Evolutionary conservation across 768 basidiomycete species (phyloP).

Genomic region (Tylopilus rubrobrunneus): DNA sequence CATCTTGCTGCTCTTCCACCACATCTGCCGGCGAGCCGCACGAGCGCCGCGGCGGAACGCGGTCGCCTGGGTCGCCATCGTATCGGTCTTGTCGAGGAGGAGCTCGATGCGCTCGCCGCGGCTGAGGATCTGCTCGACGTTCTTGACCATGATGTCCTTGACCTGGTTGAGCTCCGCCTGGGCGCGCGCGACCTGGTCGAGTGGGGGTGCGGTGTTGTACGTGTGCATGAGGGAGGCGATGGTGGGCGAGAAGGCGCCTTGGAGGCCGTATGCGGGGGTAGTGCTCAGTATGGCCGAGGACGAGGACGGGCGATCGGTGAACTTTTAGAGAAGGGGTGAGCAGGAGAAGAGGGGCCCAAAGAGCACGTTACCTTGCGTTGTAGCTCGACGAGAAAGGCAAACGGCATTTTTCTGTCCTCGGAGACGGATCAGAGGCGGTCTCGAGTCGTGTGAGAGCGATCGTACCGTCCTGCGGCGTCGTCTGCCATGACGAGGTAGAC

Average conservation of each 20-base stretch:
- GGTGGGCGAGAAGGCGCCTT: conserved; percentile 66
- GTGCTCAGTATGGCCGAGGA: conserved; percentile 48
- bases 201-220: conserved; percentile 85
- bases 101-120: conserved; percentile 95
- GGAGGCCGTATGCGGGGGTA: conserved; percentile 59
- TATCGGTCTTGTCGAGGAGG: conserved; percentile 95
- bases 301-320: conserved; percentile 58
- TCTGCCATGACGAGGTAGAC: conserved; percentile 94
- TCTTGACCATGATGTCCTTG: conserved; percentile 98
- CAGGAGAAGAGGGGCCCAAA: background rate
- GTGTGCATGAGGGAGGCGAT: conserved; percentile 77
- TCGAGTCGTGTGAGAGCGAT: background rate
- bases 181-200: conserved; percentile 86
- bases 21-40: conserved; percentile 79
- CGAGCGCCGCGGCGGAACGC: conserved; percentile 89
- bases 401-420: conserved; percentile 74
- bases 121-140: conserved; percentile 93
- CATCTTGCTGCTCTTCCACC: conserved; percentile 81
- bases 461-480: conserved; percentile 81
- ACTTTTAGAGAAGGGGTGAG: conserved; percentile 34
- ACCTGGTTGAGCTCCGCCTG: conserved; percentile 86
- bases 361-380: conserved; percentile 58
- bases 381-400: conserved; percentile 85
- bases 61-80: conserved; percentile 89
- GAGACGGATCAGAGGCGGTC: background rate